Evolutionary conservation across 345 rosid genomes (phyloP).

Genomic region (Gossypium turneri): DNA sequence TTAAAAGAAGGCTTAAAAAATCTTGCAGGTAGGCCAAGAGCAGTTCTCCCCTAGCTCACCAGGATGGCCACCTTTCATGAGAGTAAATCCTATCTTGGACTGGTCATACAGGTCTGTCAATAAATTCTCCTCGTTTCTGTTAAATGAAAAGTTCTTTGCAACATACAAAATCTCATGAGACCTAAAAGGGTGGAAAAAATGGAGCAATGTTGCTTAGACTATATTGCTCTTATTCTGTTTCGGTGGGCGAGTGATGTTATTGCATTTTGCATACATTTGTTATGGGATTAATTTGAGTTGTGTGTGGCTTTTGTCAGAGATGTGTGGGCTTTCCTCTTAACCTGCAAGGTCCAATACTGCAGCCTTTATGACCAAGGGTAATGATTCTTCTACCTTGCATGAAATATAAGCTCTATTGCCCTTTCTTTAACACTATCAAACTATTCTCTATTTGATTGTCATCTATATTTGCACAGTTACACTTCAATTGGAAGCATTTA

Average conservation of each 20-base stretch:
- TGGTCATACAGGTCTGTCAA: constrained; percentile 86
- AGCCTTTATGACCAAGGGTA: constrained; percentile 98
- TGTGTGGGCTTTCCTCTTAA: constrained; percentile 93
- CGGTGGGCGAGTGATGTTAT: neutral
- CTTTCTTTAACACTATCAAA: neutral
- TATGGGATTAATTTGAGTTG: constrained; percentile 21
- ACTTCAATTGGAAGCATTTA: constrained; percentile 95
- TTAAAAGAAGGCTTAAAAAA: neutral
- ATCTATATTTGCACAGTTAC: constrained; percentile 46
- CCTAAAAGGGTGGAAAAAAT: neutral
- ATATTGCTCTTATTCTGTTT: neutral
- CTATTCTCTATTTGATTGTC: neutral
- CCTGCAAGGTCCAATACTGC: constrained; percentile 92
- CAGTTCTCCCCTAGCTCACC: constrained; percentile 98
- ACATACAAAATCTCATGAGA: neutral
- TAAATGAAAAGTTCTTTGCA: constrained; percentile 7
- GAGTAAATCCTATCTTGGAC: constrained; percentile 98
- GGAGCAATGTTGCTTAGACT: neutral
- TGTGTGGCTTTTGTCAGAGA: constrained; percentile 54
- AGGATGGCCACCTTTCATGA: constrained; percentile 99
- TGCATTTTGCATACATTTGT: neutral
- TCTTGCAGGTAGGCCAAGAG: constrained; percentile 86
- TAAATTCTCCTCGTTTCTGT: neutral
- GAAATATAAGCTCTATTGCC: constrained; percentile 5
- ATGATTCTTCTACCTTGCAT: constrained; percentile 24